A percentile compares a stretch with the other conserved stretches of the same genome.
Evolutionary conservation across 805 yeast genomes (phyloP).

Genomic region (Brettanomyces custersianus): DNA sequence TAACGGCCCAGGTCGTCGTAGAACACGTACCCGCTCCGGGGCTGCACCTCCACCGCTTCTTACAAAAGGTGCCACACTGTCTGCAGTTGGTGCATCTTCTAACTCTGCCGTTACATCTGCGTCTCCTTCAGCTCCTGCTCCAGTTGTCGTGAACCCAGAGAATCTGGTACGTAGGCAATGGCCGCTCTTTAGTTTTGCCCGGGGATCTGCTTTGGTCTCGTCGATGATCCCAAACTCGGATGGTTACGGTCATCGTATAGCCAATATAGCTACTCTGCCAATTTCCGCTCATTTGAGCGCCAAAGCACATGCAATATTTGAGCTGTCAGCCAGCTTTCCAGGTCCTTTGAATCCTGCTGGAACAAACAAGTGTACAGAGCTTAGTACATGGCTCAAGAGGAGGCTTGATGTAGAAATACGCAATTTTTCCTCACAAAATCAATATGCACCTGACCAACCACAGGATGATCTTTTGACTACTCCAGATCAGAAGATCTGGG

Average conservation of each 20-base stretch:
- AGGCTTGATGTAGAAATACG: no score
- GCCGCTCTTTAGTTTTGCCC: slow-evolving; percentile 67
- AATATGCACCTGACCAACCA: slow-evolving; percentile 8
- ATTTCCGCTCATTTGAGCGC: slow-evolving; percentile 22
- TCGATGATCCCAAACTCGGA: slow-evolving; percentile 35
- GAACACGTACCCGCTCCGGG: neutral
- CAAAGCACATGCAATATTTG: slow-evolving; percentile 25
- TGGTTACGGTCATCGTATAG: slow-evolving; percentile 25
- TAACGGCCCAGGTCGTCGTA: neutral
- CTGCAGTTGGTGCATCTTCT: neutral
- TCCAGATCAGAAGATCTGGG: slow-evolving; percentile 21
- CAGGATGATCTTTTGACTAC: slow-evolving; percentile 10
- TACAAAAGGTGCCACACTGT: no score
- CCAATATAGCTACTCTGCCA: slow-evolving; percentile 29
- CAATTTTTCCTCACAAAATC: no score
- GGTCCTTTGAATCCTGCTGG: slow-evolving; percentile 46
- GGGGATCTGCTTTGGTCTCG: slow-evolving; percentile 32
- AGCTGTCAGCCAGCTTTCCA: slow-evolving; percentile 48
- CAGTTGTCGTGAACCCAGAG: slow-evolving; percentile 40
- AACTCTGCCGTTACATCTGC: neutral
- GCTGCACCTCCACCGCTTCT: slow-evolving; percentile 1
- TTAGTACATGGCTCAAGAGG: slow-evolving; percentile 58
- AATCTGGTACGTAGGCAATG: slow-evolving; percentile 54
- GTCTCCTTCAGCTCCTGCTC: slow-evolving; percentile 19
- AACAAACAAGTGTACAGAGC: slow-evolving; percentile 55